A percentile compares a stretch with the other conserved stretches of the same genome.
These are phyloP conservation scores for Amaranthus tricolor DNA, from an alignment of 179 eudicot species.

Conservation along the genomic window DNA sequence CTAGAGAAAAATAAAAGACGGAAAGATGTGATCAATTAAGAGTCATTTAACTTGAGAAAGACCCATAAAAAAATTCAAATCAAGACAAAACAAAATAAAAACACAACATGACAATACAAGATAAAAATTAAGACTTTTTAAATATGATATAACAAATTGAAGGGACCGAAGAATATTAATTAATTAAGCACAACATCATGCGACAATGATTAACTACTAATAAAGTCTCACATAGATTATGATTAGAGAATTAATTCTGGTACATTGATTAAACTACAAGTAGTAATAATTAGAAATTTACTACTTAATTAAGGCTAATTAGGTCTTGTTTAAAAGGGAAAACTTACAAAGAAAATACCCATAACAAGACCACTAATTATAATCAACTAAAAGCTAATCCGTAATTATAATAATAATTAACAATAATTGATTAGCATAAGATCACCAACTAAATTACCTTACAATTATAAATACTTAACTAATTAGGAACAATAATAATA, in stretches of 20 bases:
- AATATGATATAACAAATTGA: too few species aligned
- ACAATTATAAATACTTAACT: not conserved
- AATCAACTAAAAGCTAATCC: slow-evolving; percentile 7
- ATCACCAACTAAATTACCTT: not conserved
- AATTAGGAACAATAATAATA: not conserved
- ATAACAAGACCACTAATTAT: slow-evolving; percentile 11
- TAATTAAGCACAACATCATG: too few species aligned
- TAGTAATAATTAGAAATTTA: not conserved
- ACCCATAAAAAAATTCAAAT: too few species aligned
- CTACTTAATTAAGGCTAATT: not conserved
- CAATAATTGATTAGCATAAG: too few species aligned
- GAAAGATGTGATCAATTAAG: too few species aligned
- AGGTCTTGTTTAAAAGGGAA: slow-evolving; percentile 11
- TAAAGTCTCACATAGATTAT: slow-evolving; percentile 8
- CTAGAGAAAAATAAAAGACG: too few species aligned
- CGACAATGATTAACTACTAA: not conserved
- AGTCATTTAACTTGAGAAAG: too few species aligned
- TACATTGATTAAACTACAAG: not conserved
- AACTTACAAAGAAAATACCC: slow-evolving; percentile 26
- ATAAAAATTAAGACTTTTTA: too few species aligned
- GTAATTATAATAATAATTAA: slow-evolving; percentile 19
- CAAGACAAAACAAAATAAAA: too few species aligned
- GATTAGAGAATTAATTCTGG: slow-evolving; percentile 7
- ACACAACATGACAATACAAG: too few species aligned
- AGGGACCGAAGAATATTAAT: too few species aligned